Base-by-base conservation (phyloP, 257 asterid genomes). In the Plantago ovata region DNA sequence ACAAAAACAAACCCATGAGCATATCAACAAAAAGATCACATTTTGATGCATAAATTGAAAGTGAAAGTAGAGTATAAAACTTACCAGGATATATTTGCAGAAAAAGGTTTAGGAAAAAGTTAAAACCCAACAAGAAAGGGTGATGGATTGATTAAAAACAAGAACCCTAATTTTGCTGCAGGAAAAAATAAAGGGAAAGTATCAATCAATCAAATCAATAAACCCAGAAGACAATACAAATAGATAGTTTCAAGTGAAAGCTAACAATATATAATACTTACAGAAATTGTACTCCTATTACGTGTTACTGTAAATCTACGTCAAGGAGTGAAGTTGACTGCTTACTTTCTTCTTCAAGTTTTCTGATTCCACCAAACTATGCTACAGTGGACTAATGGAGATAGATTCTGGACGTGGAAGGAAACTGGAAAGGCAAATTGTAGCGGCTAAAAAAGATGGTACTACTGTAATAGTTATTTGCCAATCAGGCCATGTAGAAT, bases 51-150 rank as follows among this genome's bases (percentile, higher is more conserved):
- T n/a, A n/a, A n/a, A n/a, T n/a, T n/a, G n/a, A 36, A 55, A 53
- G 36, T 24, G 44, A 60, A 41, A 60, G 9, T 16, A 19, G 9
- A 36, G 54, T 56, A 72, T 68, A 20, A 54, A 56, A 64, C 75
- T 56, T 67, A 67, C 68, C 69, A 46, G 43, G 22, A 57, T 24
- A 38, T 45, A 48, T 38, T 42, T 51, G 62, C 44, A 47, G 71
- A 58, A 57, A 46, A 67, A 11, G 38, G 62, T 64, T 42, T 19
- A 23, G 38, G 19, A 19, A 63, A 67, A 69, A 21, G 53, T 61
- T 58, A 59, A 46, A 60, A 54, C 59, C 68, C 19, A 24, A 64
- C 58, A 53, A 73, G 77, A 73, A 73, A n/a, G n/a, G n/a, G n/a
- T 69, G 69, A 60, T 20, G 38, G 46, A 18, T n/a, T 39, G 18